Evolutionary conservation across 2,329 filamentous ascomycete genomes (phyloP).

Genomic region (Calonectria naviculata): DNA sequence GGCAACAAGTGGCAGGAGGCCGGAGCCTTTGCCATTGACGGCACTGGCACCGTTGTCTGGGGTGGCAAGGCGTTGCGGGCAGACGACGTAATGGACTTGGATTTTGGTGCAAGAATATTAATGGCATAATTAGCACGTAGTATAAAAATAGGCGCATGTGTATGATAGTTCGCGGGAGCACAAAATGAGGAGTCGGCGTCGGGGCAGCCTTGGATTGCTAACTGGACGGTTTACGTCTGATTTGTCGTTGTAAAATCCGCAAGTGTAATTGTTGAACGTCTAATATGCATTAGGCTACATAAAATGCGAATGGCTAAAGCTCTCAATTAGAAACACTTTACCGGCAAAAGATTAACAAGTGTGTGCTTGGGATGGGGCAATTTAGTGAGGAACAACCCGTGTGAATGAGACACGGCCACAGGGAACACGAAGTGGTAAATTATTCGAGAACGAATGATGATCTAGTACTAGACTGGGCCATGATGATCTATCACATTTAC

Average conservation of each 20-base stretch:
- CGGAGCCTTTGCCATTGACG: conserved; percentile 63
- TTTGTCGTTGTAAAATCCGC: neutral
- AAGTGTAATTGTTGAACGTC: neutral
- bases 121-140: conserved; percentile 28
- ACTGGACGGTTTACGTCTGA: neutral
- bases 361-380: neutral
- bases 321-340: neutral
- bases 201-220: neutral
- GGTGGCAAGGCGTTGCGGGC: conserved; percentile 59
- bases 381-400: neutral
- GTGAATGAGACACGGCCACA: neutral
- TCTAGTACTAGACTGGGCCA: no score
- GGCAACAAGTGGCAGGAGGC: conserved; percentile 69
- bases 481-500: no score
- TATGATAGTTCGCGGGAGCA: neutral
- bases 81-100: conserved; percentile 65
- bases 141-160: neutral
- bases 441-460: no score
- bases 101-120: conserved; percentile 56
- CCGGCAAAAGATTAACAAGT: neutral
- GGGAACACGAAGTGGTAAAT: neutral
- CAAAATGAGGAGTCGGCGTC: conserved; percentile 8
- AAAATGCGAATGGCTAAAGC: neutral
- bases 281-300: neutral
- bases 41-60: conserved; percentile 61